Conservation (phyloP, 208 protist genomes). For the Leishmania major region DNA sequence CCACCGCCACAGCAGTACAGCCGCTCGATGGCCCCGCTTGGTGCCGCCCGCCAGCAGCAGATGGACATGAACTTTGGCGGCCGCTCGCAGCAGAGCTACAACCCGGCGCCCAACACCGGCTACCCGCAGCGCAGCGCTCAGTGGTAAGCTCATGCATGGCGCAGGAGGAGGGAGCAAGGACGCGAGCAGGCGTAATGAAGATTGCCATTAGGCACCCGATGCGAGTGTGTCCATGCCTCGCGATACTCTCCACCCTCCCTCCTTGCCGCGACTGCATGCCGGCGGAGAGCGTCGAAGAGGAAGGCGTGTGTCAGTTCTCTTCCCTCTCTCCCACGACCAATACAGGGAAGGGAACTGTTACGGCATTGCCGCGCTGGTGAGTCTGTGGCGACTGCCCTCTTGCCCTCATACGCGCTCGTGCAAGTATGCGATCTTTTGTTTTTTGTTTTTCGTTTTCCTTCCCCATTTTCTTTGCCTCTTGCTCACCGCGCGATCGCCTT, state of each 20-base stretch:
- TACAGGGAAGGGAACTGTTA: background rate
- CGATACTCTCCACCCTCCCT: background rate
- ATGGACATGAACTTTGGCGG: conserved; percentile 29
- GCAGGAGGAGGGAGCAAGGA: background rate
- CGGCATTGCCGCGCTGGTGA: background rate
- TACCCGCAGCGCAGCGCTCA: conserved; percentile 32
- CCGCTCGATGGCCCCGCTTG: conserved; percentile 20
- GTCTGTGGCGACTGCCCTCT: background rate
- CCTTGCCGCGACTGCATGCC: background rate
- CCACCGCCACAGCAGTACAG: conserved; percentile 22
- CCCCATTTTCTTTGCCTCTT: background rate
- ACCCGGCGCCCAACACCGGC: conserved; percentile 19
- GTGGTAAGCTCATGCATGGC: conserved; percentile 18
- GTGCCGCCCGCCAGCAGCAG: conserved; percentile 18
- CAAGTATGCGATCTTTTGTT: background rate
- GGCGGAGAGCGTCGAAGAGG: background rate
- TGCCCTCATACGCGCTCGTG: background rate
- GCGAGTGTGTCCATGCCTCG: background rate
- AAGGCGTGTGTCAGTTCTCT: background rate
- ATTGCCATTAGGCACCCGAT: background rate
- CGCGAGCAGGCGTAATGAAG: conserved; percentile 5
- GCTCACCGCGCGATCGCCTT: background rate
- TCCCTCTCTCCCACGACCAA: background rate
- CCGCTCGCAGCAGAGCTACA: conserved; percentile 42
- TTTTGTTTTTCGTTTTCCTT: background rate